Conservation (phyloP, 441 rosid genomes). For the Brassica balearica region DNA sequence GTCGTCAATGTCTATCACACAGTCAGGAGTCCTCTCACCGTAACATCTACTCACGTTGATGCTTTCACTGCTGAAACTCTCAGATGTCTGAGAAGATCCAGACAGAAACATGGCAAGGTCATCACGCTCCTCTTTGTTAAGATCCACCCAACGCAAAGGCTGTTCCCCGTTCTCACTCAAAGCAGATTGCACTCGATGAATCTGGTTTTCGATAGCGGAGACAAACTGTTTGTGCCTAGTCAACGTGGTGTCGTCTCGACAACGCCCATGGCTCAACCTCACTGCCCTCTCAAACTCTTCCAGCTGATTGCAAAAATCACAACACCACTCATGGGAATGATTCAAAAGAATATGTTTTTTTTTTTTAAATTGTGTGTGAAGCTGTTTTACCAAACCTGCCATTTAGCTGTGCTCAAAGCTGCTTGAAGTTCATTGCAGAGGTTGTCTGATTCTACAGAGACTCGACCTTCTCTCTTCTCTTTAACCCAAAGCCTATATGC, state of each 20-base stretch:
- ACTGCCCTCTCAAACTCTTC: slow-evolving; percentile 92
- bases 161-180: slow-evolving; percentile 64
- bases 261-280: slow-evolving; percentile 58
- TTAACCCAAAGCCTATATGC: background rate
- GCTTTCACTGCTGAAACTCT: slow-evolving; percentile 46
- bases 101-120: slow-evolving; percentile 85
- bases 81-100: slow-evolving; percentile 54
- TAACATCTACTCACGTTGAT: slow-evolving; percentile 32
- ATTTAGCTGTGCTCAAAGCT: slow-evolving; percentile 1
- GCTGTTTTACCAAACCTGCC: slow-evolving; percentile 12
- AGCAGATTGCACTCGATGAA: slow-evolving; percentile 59
- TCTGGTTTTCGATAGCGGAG: slow-evolving; percentile 72
- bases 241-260: slow-evolving; percentile 52
- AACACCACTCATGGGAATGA: slow-evolving; percentile 12
- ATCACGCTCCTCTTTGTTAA: slow-evolving; percentile 80
- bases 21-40: slow-evolving; percentile 44
- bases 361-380: background rate
- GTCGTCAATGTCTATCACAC: slow-evolving; percentile 59
- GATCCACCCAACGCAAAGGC: slow-evolving; percentile 73
- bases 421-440: slow-evolving; percentile 4
- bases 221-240: slow-evolving; percentile 78
- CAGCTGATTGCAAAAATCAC: slow-evolving; percentile 54
- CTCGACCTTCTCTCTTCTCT: slow-evolving; percentile 3
- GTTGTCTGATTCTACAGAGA: background rate
- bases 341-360: background rate